These are phyloP conservation scores for Aquanectria penicillioides DNA, from an alignment of 2,329 filamentous ascomycete species.

Conservation along the genomic window DNA sequence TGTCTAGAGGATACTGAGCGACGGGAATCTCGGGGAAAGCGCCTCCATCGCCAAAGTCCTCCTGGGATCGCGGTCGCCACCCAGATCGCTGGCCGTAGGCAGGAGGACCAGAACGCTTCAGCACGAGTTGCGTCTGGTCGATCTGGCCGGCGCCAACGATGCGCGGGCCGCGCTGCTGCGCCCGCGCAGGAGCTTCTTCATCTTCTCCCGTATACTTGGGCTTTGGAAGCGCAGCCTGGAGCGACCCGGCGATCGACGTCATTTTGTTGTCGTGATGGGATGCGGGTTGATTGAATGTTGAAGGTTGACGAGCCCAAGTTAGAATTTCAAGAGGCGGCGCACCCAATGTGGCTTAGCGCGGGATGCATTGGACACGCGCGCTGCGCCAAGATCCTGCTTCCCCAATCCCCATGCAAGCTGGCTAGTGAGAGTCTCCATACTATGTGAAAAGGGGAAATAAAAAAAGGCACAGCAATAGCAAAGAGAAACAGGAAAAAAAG, in stretches of 20 bases:
- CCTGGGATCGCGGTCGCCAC: slow-evolving; percentile 89
- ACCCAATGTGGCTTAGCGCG: slow-evolving; percentile 44
- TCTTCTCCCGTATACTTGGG: slow-evolving; percentile 92
- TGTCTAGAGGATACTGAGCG: slow-evolving; percentile 94
- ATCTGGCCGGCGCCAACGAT: slow-evolving; percentile 83
- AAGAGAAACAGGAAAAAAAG: not conserved
- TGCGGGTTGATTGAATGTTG: slow-evolving; percentile 35
- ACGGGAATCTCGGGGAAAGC: slow-evolving; percentile 94
- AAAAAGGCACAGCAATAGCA: not conserved
- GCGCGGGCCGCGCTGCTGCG: slow-evolving; percentile 81
- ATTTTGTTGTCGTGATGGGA: slow-evolving; percentile 53
- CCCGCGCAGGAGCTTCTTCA: slow-evolving; percentile 78
- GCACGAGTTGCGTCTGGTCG: slow-evolving; percentile 85
- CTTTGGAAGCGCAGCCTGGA: slow-evolving; percentile 84
- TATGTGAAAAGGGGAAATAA: too few species aligned
- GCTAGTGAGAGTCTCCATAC: not conserved
- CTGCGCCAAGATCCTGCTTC: slow-evolving; percentile 1
- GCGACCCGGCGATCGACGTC: slow-evolving; percentile 74
- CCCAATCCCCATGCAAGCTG: slow-evolving; percentile 2
- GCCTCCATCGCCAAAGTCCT: slow-evolving; percentile 96
- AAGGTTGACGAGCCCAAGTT: slow-evolving; percentile 32
- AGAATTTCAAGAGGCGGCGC: slow-evolving; percentile 48
- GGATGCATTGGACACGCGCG: slow-evolving; percentile 9
- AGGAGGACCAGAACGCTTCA: slow-evolving; percentile 86
- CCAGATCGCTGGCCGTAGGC: slow-evolving; percentile 86